Percentiles rank a stretch among this genome's conserved stretches.
Evolutionary conservation across 1,284 basidiomycete species (phyloP).

Genomic region (Acaromyces ingoldii): DNA sequence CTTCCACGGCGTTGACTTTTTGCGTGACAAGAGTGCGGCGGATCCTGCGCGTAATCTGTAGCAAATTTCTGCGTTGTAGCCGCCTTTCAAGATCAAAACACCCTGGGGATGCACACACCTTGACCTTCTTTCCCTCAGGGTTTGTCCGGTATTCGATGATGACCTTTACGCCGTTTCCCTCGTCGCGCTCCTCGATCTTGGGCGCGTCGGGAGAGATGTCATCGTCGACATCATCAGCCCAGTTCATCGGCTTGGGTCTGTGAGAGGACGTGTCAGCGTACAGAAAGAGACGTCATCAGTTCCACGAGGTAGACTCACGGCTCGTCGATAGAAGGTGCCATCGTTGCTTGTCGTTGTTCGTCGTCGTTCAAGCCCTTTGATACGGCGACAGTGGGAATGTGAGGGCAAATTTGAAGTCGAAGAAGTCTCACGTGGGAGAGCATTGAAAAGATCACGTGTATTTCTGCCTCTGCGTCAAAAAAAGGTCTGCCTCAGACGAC

Average conservation of each 20-base stretch:
- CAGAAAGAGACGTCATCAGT: too few species aligned
- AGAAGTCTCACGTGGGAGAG: too few species aligned
- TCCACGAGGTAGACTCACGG: too few species aligned
- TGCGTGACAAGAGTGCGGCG: slow-evolving; percentile 83
- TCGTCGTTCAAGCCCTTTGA: too few species aligned
- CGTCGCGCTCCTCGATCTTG: slow-evolving; percentile 61
- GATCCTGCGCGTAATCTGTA: slow-evolving; percentile 68
- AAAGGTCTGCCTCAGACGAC: too few species aligned
- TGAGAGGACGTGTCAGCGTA: too few species aligned
- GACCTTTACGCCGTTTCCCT: slow-evolving; percentile 83
- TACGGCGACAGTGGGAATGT: too few species aligned
- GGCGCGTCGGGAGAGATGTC: slow-evolving; percentile 11
- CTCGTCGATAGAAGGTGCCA: too few species aligned
- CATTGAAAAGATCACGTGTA: too few species aligned
- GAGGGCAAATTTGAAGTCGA: too few species aligned
- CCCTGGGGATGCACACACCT: slow-evolving; percentile 56
- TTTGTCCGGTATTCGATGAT: slow-evolving; percentile 78
- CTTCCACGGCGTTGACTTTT: slow-evolving; percentile 87
- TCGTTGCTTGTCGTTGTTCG: too few species aligned
- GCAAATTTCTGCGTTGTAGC: not conserved
- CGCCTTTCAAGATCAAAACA: not conserved
- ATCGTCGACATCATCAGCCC: slow-evolving; percentile 50
- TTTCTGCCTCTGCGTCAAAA: too few species aligned
- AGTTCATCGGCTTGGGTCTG: slow-evolving; percentile 30
- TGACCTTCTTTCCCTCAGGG: slow-evolving; percentile 91